A percentile compares a stretch with the other conserved stretches of the same genome.
Evolutionary conservation across 306 rosid genomes (phyloP).

Genomic region (Citrullus colocynthis): DNA sequence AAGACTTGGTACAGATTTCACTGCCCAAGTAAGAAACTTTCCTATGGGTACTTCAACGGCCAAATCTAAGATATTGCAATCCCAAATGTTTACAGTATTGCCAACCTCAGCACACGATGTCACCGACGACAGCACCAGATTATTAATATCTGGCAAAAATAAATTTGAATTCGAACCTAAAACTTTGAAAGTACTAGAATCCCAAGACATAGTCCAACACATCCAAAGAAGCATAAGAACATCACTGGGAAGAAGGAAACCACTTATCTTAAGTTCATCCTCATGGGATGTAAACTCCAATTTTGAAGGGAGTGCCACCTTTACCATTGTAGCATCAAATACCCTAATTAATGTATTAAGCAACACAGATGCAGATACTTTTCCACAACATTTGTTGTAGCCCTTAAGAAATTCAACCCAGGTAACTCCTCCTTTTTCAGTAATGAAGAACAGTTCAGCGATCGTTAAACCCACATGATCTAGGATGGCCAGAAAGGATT

Average conservation of each 20-base stretch:
- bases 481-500: constrained; percentile 34
- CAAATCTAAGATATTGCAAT: constrained; percentile 36
- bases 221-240: constrained; percentile 48
- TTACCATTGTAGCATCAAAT: constrained; percentile 17
- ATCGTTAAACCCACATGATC: constrained; percentile 50
- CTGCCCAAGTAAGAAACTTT: constrained; percentile 61
- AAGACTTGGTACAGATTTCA: constrained; percentile 52
- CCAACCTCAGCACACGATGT: constrained; percentile 34
- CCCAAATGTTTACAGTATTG: constrained; percentile 38
- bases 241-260: constrained; percentile 40
- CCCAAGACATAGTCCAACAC: constrained; percentile 74
- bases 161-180: constrained; percentile 15
- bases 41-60: constrained; percentile 54
- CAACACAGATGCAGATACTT: constrained; percentile 42
- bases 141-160: constrained; percentile 49
- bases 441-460: constrained; percentile 39
- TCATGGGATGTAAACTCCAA: constrained; percentile 54
- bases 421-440: constrained; percentile 40
- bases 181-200: constrained; percentile 24
- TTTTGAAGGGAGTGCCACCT: constrained; percentile 20
- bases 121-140: constrained; percentile 45
- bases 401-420: constrained; percentile 76
- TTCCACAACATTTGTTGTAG: constrained; percentile 58
- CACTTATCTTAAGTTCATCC: constrained; percentile 48
- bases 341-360: constrained; percentile 42